Evolutionary conservation across 305 asterid species (phyloP), one percentile per base, ranked within the genome.

Genomic region (Fraxinus greggii): DNA sequence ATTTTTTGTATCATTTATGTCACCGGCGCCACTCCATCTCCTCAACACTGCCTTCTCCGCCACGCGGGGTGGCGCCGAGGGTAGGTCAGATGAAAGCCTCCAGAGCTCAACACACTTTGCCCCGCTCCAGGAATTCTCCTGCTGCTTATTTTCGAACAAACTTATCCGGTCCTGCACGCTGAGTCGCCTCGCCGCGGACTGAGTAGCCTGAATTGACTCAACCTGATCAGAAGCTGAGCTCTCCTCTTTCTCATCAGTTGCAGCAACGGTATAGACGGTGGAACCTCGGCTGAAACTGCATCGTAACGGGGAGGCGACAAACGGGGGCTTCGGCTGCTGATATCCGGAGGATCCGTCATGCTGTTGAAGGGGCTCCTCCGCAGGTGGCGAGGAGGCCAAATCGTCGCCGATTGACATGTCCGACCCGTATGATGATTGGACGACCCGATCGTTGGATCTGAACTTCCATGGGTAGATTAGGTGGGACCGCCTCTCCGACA

Each of bases 1-100:
- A 85, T 81, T 80, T 80, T 80, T 70, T 4, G 81, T 88, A 51
- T 89, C 87, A 67, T 80, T 86, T 65, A 93, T 91, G 88, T 95
- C 97, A 87, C 98, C 88, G 79, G 90, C 90, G 69, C 95, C 97
- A 91, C 98, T 95, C 98, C 97, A 93, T 87, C 98, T 93, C 86
- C 98, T 87, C 85, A 93, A 87, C 36, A 92, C 95, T 0, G 91
- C 92, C 91, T 91, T 92, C 85, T 92, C 97, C 28, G 83, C 88
- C 28, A 88, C 88, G 10, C 8, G 33, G 35, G 73, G 1, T 12
- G 19, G 73, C 19, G 86, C 75, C 7, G 89, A 84, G 54, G 91
- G 79, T 38, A 89, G 89, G 82, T 91, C 98, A 78, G 97, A 90
- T 8, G 98, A 87, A 79, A 90, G 80, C 87, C 98, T 89, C 84